Evolutionary conservation across 2,329 filamentous ascomycete species (phyloP).

Genomic region (Aureobasidium sp.): DNA sequence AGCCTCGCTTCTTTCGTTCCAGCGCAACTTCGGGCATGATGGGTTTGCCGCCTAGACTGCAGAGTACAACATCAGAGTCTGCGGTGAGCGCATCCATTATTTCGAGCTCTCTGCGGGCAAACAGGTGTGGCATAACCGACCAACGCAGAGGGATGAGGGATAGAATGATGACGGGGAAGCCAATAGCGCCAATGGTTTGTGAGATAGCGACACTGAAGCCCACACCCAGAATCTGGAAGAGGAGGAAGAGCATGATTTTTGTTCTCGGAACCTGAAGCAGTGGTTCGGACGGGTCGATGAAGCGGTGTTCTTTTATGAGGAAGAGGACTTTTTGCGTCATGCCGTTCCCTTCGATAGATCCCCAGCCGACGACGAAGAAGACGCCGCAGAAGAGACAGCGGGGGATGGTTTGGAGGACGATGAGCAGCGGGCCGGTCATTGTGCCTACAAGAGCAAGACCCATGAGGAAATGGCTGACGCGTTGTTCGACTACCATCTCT

Average conservation of each 20-base stretch:
- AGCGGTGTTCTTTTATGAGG: conserved; percentile 38
- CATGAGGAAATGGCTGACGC: conserved; percentile 48
- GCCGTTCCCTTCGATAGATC: conserved; percentile 44
- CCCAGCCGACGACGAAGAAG: conserved; percentile 50
- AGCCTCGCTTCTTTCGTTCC: conserved; percentile 17
- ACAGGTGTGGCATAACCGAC: conserved; percentile 42
- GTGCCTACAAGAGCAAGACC: conserved; percentile 46
- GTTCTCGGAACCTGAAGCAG: conserved; percentile 35
- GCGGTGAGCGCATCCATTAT: conserved; percentile 47
- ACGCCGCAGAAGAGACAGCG: conserved; percentile 46
- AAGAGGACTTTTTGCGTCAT: conserved; percentile 45
- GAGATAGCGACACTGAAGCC: conserved; percentile 48
- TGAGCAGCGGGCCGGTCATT: conserved; percentile 48
- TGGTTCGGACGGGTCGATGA: conserved; percentile 41
- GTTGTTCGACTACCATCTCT: conserved; percentile 46
- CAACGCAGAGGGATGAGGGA: conserved; percentile 47
- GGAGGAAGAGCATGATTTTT: conserved; percentile 43
- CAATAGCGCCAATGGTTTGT: conserved; percentile 51
- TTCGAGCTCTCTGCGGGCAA: conserved; percentile 39
- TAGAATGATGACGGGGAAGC: conserved; percentile 50
- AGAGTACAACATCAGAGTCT: conserved; percentile 44
- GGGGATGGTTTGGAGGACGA: conserved; percentile 46
- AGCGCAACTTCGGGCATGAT: conserved; percentile 28
- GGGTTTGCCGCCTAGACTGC: conserved; percentile 43
- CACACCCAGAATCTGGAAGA: conserved; percentile 43